These are phyloP conservation scores for Vachellia pachyceras DNA, from an alignment of 306 rosid genomes.

Conservation along the genomic window DNA sequence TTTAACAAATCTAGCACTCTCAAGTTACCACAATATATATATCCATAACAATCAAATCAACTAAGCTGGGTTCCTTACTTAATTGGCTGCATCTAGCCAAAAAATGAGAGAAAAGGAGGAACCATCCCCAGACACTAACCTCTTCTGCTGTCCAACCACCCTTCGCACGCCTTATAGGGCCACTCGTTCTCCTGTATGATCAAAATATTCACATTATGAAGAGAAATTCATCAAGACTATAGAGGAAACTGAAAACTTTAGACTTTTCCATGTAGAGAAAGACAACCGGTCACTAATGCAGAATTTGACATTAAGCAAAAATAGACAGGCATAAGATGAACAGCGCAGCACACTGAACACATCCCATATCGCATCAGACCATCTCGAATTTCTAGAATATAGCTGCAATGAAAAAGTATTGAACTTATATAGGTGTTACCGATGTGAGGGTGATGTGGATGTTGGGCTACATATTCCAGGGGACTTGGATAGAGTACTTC, in stretches of 20 bases:
- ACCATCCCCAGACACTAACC: slow-evolving; percentile 53
- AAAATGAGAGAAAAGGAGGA: background rate
- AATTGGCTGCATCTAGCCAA: slow-evolving; percentile 38
- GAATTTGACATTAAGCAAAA: background rate
- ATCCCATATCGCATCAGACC: background rate
- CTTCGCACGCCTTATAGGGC: slow-evolving; percentile 97
- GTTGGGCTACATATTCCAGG: slow-evolving; percentile 71
- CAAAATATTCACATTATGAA: slow-evolving; percentile 26
- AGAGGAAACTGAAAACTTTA: background rate
- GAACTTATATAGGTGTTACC: slow-evolving; percentile 53
- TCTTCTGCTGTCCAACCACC: slow-evolving; percentile 99
- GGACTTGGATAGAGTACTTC: slow-evolving; percentile 71
- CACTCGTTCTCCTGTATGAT: slow-evolving; percentile 74
- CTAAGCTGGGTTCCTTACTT: slow-evolving; percentile 27
- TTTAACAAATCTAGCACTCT: slow-evolving; percentile 32
- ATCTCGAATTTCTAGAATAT: background rate
- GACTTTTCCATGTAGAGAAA: background rate
- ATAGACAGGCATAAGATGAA: background rate
- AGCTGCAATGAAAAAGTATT: slow-evolving; percentile 31
- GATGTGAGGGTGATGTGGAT: slow-evolving; percentile 66
- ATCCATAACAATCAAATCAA: slow-evolving; percentile 5
- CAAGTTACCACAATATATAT: slow-evolving; percentile 13
- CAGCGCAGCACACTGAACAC: background rate
- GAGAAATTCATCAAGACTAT: slow-evolving; percentile 26
- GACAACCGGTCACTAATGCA: background rate